phyloP scores from a whole-genome alignment of 805 yeast genomes.

The Candida multigemmis region DNA sequence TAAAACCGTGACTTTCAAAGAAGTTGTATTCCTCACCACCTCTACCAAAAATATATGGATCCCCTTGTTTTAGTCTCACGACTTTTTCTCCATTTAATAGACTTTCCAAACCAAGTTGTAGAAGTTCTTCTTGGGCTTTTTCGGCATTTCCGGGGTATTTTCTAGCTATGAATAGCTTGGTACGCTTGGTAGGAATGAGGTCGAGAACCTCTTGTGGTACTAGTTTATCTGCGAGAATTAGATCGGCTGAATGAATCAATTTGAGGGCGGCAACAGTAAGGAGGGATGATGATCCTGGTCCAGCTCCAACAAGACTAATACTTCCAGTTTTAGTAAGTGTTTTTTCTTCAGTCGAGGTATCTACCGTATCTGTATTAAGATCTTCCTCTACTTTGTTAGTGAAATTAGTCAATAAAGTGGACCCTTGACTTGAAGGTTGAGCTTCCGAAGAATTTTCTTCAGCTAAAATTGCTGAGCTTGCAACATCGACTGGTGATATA shows the following conservation, averaged over 20 bases:
- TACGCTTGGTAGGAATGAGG: conserved; percentile 60
- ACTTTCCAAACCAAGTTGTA: conserved; percentile 62
- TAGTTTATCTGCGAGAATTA: conserved; percentile 80
- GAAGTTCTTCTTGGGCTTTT: conserved; percentile 78
- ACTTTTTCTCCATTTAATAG: conserved; percentile 63
- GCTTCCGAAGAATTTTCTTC: too few species aligned
- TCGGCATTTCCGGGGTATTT: conserved; percentile 98
- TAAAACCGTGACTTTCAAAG: conserved; percentile 59
- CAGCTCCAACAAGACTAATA: conserved; percentile 84
- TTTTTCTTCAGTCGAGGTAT: conserved; percentile 1
- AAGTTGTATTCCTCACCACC: conserved; percentile 87
- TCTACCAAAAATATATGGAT: conserved; percentile 92
- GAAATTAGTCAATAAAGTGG: too few species aligned
- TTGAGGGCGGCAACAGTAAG: conserved; percentile 79
- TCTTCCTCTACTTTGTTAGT: too few species aligned
- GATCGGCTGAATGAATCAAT: conserved; percentile 74
- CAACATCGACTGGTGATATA: too few species aligned
- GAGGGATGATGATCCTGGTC: conserved; percentile 82
- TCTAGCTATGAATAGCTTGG: conserved; percentile 76
- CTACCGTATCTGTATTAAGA: conserved; percentile 1
- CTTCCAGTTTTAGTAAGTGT: conserved; percentile 28
- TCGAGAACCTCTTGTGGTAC: conserved; percentile 85
- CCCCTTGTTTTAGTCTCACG: conserved; percentile 91
- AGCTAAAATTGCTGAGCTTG: too few species aligned
- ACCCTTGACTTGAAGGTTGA: too few species aligned